Percentiles rank a stretch among this genome's conserved stretches.
Evolutionary conservation across 192 early-diverging fungal species (phyloP).

Genomic region (Martensiomyces pterosporus): DNA sequence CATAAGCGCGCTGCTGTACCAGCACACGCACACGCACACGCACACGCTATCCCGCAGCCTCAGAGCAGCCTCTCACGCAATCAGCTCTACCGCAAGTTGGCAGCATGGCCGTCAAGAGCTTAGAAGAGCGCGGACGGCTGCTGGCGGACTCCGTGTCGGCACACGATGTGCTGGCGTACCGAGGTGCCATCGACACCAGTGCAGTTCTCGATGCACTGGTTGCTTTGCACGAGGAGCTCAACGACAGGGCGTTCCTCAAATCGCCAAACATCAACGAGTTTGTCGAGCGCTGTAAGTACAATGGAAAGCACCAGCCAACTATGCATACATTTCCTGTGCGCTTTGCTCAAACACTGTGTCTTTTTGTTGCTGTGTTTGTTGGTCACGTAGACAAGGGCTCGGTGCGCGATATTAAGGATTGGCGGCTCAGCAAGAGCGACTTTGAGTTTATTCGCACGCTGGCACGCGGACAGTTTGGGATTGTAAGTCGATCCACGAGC

Average conservation of each 20-base stretch:
- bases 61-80: no score
- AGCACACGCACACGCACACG: no score
- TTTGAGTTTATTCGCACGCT: constrained; percentile 46
- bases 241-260: constrained; percentile 27
- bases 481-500: constrained; percentile 10
- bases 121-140: constrained; percentile 34
- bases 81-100: no score
- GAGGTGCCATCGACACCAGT: constrained; percentile 38
- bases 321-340: no score
- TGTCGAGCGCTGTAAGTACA: constrained; percentile 41
- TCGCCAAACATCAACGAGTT: constrained; percentile 44
- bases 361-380: not conserved
- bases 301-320: no score
- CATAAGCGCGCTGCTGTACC: no score
- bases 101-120: constrained; percentile 16
- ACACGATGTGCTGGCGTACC: constrained; percentile 38
- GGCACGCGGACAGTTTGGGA: constrained; percentile 51
- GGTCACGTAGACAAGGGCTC: constrained; percentile 16
- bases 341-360: not conserved
- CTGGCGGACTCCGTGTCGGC: constrained; percentile 29
- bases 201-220: constrained; percentile 43
- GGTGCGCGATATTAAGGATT: constrained; percentile 26
- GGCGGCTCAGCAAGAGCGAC: constrained; percentile 35
- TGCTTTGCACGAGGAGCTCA: constrained; percentile 39
- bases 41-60: no score